Evolutionary conservation across 805 yeast genomes (phyloP).

Genomic region (Suhomyces emberorum): DNA sequence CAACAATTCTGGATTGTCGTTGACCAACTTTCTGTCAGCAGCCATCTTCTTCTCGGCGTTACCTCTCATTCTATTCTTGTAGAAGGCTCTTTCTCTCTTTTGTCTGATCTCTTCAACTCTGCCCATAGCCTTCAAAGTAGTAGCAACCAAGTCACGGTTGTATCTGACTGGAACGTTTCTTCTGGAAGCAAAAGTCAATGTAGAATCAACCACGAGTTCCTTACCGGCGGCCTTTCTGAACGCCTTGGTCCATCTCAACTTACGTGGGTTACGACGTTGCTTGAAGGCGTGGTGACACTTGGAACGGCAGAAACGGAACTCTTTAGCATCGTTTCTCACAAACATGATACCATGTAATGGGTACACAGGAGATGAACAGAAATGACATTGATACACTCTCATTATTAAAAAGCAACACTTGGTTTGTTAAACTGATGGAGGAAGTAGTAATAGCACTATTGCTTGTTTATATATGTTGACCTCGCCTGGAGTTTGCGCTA

Average conservation of each 20-base stretch:
- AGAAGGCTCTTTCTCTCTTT: slow-evolving; percentile 97
- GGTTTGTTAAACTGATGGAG: too few species aligned
- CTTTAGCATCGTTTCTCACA: slow-evolving; percentile 97
- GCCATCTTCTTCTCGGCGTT: slow-evolving; percentile 84
- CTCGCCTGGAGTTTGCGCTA: not conserved
- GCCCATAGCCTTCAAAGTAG: slow-evolving; percentile 92
- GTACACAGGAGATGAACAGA: slow-evolving; percentile 95
- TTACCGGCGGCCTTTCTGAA: slow-evolving; percentile 99
- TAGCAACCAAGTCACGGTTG: slow-evolving; percentile 92
- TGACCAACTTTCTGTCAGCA: slow-evolving; percentile 85
- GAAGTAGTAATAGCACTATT: too few species aligned
- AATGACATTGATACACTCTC: slow-evolving; percentile 92
- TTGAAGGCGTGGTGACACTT: slow-evolving; percentile 97
- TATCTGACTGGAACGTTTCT: slow-evolving; percentile 98
- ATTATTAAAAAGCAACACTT: too few species aligned
- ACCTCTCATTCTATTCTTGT: slow-evolving; percentile 98
- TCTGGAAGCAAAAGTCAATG: slow-evolving; percentile 93
- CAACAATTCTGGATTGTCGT: slow-evolving; percentile 81
- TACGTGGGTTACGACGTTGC: slow-evolving; percentile 97
- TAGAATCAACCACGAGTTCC: slow-evolving; percentile 95
- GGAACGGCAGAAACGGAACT: slow-evolving; percentile 94
- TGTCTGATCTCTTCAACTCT: slow-evolving; percentile 94
- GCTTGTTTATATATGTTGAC: not conserved
- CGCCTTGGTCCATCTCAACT: slow-evolving; percentile 97
- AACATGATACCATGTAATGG: slow-evolving; percentile 86